These are phyloP conservation scores for Ustilago vetiveriae DNA, from an alignment of 1,284 basidiomycete species.

Conservation along the genomic window DNA sequence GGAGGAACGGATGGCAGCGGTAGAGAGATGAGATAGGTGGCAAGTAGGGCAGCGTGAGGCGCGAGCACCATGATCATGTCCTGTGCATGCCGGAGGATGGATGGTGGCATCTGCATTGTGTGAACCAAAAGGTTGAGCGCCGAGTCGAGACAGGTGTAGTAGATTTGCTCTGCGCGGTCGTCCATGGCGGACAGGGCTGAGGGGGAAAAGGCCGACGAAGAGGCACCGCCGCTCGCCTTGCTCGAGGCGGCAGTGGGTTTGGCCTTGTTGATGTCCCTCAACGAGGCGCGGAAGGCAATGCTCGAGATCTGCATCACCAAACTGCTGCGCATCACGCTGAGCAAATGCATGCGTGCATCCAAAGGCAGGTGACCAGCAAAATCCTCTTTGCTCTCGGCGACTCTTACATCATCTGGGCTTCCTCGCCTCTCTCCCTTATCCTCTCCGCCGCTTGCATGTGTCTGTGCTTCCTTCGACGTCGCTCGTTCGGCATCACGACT, in stretches of 20 bases:
- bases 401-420: not conserved
- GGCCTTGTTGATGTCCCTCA: constrained; percentile 46
- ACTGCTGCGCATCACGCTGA: constrained; percentile 44
- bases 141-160: constrained; percentile 47
- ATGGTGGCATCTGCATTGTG: constrained; percentile 31
- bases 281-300: constrained; percentile 43
- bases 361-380: constrained; percentile 22
- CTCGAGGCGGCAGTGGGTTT: constrained; percentile 11
- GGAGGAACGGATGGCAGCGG: constrained; percentile 32
- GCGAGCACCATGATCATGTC: constrained; percentile 53
- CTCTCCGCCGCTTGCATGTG: not conserved
- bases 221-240: constrained; percentile 7
- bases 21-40: constrained; percentile 45
- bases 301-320: constrained; percentile 48
- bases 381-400: not conserved
- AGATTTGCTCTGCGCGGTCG: constrained; percentile 45
- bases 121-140: constrained; percentile 40
- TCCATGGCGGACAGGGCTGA: constrained; percentile 35
- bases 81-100: constrained; percentile 43
- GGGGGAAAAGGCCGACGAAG: constrained; percentile 23
- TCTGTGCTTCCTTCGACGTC: not conserved
- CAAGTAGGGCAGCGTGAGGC: constrained; percentile 47
- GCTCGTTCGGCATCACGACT: constrained; percentile 2
- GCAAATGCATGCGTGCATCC: constrained; percentile 28
- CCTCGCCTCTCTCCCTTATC: not conserved